Percentiles rank a stretch among this genome's conserved stretches.
phyloP scores from a whole-genome alignment of 768 basidiomycete genomes.

The Tubosaeta sp. region DNA sequence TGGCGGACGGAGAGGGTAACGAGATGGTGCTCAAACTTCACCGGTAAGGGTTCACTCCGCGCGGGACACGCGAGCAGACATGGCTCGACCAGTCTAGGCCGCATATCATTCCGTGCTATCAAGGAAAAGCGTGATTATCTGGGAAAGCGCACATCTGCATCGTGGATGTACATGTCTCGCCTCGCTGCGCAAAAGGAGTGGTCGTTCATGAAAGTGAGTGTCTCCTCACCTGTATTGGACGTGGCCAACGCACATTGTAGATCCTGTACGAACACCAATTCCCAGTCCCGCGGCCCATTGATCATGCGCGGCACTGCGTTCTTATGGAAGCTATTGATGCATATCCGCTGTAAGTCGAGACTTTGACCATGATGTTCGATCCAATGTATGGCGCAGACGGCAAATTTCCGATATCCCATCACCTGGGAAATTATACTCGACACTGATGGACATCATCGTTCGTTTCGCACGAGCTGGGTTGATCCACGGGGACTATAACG shows the following conservation, averaged over 20 bases:
- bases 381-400: slow-evolving; percentile 47
- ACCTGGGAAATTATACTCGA: slow-evolving; percentile 87
- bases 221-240: neutral
- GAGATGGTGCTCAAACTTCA: slow-evolving; percentile 93
- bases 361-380: neutral
- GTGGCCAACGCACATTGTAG: slow-evolving; percentile 36
- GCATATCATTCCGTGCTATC: slow-evolving; percentile 96
- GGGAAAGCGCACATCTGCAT: slow-evolving; percentile 91
- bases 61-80: neutral
- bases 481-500: slow-evolving; percentile 99
- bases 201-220: slow-evolving; percentile 91
- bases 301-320: slow-evolving; percentile 92
- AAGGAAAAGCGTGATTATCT: slow-evolving; percentile 96
- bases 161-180: slow-evolving; percentile 99
- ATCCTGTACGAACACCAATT: slow-evolving; percentile 88
- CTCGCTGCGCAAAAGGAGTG: slow-evolving; percentile 96
- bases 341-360: slow-evolving; percentile 73
- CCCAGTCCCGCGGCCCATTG: slow-evolving; percentile 89
- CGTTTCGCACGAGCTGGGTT: slow-evolving; percentile 89
- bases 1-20: slow-evolving; percentile 78
- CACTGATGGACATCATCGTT: slow-evolving; percentile 93
- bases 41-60: slow-evolving; percentile 45
- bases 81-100: slow-evolving; percentile 66
- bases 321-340: slow-evolving; percentile 96
- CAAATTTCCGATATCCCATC: slow-evolving; percentile 81